Conservation (phyloP, 2,329 filamentous ascomycete genomes). For the Aspergillus pseudoviridinutans region DNA sequence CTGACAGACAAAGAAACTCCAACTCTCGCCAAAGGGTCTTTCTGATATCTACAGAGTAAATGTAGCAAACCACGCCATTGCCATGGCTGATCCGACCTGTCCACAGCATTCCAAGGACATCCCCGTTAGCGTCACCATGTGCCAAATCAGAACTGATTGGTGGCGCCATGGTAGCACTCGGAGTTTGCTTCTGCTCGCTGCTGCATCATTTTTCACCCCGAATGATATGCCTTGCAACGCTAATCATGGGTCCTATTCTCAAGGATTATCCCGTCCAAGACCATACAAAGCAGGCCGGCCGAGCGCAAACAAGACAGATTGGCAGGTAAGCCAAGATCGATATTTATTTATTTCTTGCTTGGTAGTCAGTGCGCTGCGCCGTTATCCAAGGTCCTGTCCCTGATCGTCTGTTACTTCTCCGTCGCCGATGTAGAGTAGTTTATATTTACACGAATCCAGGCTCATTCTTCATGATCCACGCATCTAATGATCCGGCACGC, state of each 20-base stretch:
- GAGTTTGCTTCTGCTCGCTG: constrained; percentile 1
- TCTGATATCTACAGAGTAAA: too few species aligned
- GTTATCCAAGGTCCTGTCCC: too few species aligned
- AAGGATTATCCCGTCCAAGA: not conserved
- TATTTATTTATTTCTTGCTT: not conserved
- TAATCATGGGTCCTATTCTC: not conserved
- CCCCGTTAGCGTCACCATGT: constrained; percentile 4
- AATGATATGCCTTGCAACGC: not conserved
- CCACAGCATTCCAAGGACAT: not conserved
- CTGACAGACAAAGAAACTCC: not conserved
- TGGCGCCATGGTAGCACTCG: constrained; percentile 5
- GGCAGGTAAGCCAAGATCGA: not conserved
- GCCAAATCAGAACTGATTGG: constrained; percentile 1
- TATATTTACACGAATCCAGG: not conserved
- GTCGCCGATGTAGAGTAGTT: not conserved
- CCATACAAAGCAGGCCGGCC: not conserved
- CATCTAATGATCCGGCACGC: not conserved
- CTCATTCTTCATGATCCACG: not conserved
- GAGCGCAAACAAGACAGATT: not conserved
- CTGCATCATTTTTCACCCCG: constrained; percentile 1
- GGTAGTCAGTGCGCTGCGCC: too few species aligned
- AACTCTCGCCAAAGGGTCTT: not conserved
- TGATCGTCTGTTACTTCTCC: too few species aligned
- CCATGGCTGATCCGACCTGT: constrained; percentile 7
- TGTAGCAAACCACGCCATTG: not conserved